Conservation (phyloP, 768 basidiomycete species). For the Pleurotus salmoneostramineus region DNA sequence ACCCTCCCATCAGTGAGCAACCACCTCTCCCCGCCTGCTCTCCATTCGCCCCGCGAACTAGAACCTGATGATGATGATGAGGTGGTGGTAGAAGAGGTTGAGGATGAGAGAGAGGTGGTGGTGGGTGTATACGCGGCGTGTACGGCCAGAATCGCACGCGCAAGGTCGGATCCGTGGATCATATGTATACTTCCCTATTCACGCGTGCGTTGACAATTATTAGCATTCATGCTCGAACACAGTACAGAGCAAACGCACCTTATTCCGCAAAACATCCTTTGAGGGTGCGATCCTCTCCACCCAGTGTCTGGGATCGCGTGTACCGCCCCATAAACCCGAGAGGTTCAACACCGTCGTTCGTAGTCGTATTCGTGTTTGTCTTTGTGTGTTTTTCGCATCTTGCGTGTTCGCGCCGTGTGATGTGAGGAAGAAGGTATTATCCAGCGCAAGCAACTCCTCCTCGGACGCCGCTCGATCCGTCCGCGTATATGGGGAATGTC, state of each 20-base stretch:
- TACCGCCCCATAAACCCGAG: constrained; percentile 59
- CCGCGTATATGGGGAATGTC: constrained; percentile 40
- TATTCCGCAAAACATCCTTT: constrained; percentile 47
- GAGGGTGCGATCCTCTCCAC: constrained; percentile 48
- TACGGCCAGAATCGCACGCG: constrained; percentile 58
- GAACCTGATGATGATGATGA: too few relatives aligned
- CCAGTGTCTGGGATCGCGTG: constrained; percentile 46
- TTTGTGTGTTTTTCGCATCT: too few relatives aligned
- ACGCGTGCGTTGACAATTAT: too few relatives aligned
- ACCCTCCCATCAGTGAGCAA: constrained; percentile 50
- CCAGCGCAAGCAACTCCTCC: constrained; percentile 45
- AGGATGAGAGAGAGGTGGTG: too few relatives aligned
- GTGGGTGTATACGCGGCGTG: constrained; percentile 37
- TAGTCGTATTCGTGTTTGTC: too few relatives aligned
- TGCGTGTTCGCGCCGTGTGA: too few relatives aligned
- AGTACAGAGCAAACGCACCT: constrained; percentile 26
- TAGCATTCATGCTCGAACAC: not conserved
- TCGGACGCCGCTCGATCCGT: constrained; percentile 50
- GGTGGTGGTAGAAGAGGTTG: too few relatives aligned
- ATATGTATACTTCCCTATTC: constrained; percentile 57
- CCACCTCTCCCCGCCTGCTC: constrained; percentile 51
- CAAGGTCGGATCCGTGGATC: constrained; percentile 58
- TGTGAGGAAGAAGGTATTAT: constrained; percentile 18
- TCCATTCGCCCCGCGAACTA: constrained; percentile 2
- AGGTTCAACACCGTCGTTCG: constrained; percentile 36